Percentiles rank a stretch among this genome's conserved stretches.
Evolutionary conservation across 2,329 filamentous ascomycete genomes (phyloP).

Genomic region (Fusarium solani-melongenae): DNA sequence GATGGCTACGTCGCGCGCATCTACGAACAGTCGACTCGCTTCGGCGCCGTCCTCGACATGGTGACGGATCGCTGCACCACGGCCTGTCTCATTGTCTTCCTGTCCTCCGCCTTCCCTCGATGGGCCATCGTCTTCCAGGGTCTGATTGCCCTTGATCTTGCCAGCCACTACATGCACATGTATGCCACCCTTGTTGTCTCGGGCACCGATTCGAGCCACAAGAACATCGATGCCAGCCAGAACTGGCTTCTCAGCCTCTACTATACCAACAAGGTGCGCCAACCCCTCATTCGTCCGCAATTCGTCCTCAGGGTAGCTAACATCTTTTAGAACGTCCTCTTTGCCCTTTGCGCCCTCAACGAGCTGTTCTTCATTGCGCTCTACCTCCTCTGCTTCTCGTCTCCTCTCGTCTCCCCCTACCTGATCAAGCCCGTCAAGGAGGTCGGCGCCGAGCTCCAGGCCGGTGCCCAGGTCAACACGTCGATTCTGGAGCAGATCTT

Average conservation of each 20-base stretch:
- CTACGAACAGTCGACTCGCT: constrained; percentile 93
- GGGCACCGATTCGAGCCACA: constrained; percentile 84
- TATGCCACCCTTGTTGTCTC: constrained; percentile 93
- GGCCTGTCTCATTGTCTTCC: constrained; percentile 91
- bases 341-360: constrained; percentile 89
- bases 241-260: constrained; percentile 94
- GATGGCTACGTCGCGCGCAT: constrained; percentile 86
- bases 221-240: constrained; percentile 88
- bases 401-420: constrained; percentile 86
- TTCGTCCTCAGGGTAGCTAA: constrained; percentile 5
- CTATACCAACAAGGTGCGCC: constrained; percentile 90
- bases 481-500: constrained; percentile 80
- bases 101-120: constrained; percentile 92
- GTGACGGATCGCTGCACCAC: constrained; percentile 98
- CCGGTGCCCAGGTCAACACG: constrained; percentile 76
- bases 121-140: constrained; percentile 96
- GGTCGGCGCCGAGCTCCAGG: constrained; percentile 65
- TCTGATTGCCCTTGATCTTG: constrained; percentile 90
- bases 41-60: constrained; percentile 98
- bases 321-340: constrained; percentile 79
- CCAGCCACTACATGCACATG: constrained; percentile 99
- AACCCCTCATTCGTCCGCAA: neutral
- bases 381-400: constrained; percentile 97
- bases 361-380: constrained; percentile 98
- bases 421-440: constrained; percentile 74